phyloP scores from a whole-genome alignment of 345 rosid species.

The Acer yangbiense region DNA sequence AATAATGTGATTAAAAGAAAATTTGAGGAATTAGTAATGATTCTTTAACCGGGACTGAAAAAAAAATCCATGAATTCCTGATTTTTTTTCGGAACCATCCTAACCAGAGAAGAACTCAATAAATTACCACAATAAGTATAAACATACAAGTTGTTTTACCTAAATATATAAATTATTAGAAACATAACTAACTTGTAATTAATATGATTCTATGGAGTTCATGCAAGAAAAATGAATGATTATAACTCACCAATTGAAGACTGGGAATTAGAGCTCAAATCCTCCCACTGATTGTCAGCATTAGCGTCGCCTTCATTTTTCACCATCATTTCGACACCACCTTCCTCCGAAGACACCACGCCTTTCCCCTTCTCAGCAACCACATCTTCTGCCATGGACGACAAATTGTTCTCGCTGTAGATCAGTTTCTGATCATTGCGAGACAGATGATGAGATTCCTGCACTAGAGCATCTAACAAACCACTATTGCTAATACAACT shows the following conservation, averaged over 20 bases:
- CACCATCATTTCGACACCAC: slow-evolving; percentile 17
- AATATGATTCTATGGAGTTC: neutral
- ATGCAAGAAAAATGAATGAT: neutral
- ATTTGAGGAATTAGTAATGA: too few relatives aligned
- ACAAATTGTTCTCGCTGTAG: neutral
- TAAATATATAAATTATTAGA: too few relatives aligned
- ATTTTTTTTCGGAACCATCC: too few relatives aligned
- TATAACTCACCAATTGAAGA: slow-evolving; percentile 49
- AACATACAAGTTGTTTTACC: neutral
- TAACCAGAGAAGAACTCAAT: too few relatives aligned
- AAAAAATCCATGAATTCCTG: too few relatives aligned
- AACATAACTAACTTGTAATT: neutral
- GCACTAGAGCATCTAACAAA: slow-evolving; percentile 53
- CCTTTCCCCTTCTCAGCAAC: slow-evolving; percentile 32
- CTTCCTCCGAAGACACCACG: slow-evolving; percentile 12
- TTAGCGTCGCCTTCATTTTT: slow-evolving; percentile 12
- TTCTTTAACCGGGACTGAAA: too few relatives aligned
- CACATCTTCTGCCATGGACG: neutral
- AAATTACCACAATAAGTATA: too few relatives aligned
- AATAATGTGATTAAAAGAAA: neutral
- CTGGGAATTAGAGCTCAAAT: slow-evolving; percentile 38
- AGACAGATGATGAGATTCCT: slow-evolving; percentile 49
- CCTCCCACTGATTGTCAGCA: slow-evolving; percentile 35
- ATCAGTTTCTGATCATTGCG: slow-evolving; percentile 23
- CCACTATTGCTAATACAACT: slow-evolving; percentile 41